Percentiles rank a stretch among this genome's conserved stretches.
Conservation (phyloP, 805 yeast genomes). For the Teunomyces lycoperdinae region DNA sequence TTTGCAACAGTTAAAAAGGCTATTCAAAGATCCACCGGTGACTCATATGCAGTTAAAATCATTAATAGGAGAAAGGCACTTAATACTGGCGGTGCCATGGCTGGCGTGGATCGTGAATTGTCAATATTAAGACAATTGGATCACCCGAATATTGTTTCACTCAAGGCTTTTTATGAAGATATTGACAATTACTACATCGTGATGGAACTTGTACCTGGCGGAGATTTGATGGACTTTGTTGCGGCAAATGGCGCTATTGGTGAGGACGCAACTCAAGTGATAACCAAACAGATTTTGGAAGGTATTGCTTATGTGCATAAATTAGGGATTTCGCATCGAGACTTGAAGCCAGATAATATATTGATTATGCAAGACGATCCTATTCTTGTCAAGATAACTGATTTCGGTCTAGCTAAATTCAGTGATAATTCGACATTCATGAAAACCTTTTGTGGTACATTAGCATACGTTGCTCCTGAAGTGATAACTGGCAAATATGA, state of each 20-base stretch:
- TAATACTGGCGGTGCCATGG: slow-evolving; percentile 68
- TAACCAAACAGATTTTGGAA: slow-evolving; percentile 75
- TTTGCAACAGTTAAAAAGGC: slow-evolving; percentile 95
- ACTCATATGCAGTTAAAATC: slow-evolving; percentile 86
- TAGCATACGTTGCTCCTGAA: slow-evolving; percentile 97
- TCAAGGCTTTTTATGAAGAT: slow-evolving; percentile 86
- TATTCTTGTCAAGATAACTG: slow-evolving; percentile 87
- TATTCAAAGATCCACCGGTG: slow-evolving; percentile 79
- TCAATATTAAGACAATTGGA: slow-evolving; percentile 72
- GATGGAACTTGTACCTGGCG: slow-evolving; percentile 96
- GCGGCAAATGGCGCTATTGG: slow-evolving; percentile 90
- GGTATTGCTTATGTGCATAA: slow-evolving; percentile 88
- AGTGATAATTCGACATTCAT: slow-evolving; percentile 79
- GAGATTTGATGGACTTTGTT: slow-evolving; percentile 96
- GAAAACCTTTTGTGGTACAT: slow-evolving; percentile 96
- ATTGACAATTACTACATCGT: slow-evolving; percentile 76
- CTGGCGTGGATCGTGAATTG: slow-evolving; percentile 83
- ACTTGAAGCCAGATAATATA: slow-evolving; percentile 93
- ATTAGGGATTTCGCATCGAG: slow-evolving; percentile 92
- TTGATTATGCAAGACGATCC: slow-evolving; percentile 89
- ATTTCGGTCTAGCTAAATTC: slow-evolving; percentile 93
- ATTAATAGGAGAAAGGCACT: slow-evolving; percentile 76
- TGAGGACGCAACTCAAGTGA: slow-evolving; percentile 86
- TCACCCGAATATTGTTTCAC: slow-evolving; percentile 81
- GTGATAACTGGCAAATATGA: slow-evolving; percentile 62